These are phyloP conservation scores for Phanerodontia chrysosporium DNA, from an alignment of 768 basidiomycete species.

Conservation along the genomic window DNA sequence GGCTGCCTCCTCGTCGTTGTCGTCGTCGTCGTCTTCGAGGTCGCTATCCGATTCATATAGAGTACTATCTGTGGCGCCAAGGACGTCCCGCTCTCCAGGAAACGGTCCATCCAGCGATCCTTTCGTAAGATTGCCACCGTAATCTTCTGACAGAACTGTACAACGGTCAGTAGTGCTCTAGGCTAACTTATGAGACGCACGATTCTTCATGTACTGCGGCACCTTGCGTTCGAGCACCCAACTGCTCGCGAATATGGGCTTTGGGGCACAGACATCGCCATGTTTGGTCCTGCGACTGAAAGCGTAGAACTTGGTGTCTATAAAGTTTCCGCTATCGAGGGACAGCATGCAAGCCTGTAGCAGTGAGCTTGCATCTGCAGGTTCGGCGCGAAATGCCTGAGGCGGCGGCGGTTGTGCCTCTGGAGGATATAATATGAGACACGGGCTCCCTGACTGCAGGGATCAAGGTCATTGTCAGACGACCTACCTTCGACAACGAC, in stretches of 20 bases:
- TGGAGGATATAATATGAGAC: no score
- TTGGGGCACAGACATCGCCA: conserved; percentile 8
- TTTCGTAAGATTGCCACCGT: not conserved
- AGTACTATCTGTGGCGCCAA: not conserved
- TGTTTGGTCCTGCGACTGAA: conserved; percentile 1
- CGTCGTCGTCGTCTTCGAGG: conserved; percentile 4
- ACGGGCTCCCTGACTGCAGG: no score
- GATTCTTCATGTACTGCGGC: conserved; percentile 1
- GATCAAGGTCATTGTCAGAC: no score
- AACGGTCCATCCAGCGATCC: not conserved
- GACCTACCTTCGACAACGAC: no score
- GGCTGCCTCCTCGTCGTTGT: no score
- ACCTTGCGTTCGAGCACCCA: not conserved
- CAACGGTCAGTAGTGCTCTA: not conserved
- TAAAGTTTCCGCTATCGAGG: not conserved
- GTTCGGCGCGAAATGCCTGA: no score
- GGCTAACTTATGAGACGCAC: not conserved
- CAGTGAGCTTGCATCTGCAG: no score
- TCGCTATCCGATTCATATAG: conserved; percentile 7
- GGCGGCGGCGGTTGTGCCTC: no score
- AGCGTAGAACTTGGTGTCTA: conserved; percentile 14
- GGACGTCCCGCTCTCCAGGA: not conserved
- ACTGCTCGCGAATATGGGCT: conserved; percentile 11
- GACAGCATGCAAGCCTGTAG: conserved; percentile 3
- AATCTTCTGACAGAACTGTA: not conserved